Evolutionary conservation across 495 filamentous ascomycete species (phyloP), one percentile per base, ranked within the genome.

Genomic region (Stereocaulon alpinum): DNA sequence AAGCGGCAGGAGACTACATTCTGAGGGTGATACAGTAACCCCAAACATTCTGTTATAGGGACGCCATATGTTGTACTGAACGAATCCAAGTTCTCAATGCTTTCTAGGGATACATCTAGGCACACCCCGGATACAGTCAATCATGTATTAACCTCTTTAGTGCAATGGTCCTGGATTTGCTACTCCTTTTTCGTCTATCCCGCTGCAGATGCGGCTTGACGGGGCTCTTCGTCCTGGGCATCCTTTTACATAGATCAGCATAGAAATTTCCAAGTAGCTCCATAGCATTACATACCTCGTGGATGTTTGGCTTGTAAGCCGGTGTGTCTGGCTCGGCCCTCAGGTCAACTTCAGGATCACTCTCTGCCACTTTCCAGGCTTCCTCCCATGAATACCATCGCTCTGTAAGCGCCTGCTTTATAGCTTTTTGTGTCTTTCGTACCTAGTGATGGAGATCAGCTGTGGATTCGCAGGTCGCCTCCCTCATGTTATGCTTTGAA

Each of bases 371-470:
- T 64, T 79, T 76, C 60, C 81, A 74, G 27, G 93, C 93, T 64
- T 92, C 88, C 64, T 91, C 82, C 88, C 89, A 96, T 41, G 87
- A 78, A 73, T 96, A 93, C 74, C 82, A 91, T 66, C 92, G 78
- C 70, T 97, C 92, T 41, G 87, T 91, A 57, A 97, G 77, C 47
- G 82, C 79, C 67, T 92, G 85, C 74, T 88, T 90, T 69, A 97
- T 95, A 43, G 74, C 74, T 60, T 80, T 77, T 79, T 87, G 85
- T 17, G 92, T 96, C 60, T 72, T 67, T 44, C 77, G 74, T 51
- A 95, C 80, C 89, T 90, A 63, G 50, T 10, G 15, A 27, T 27
- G 30, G 44, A 20, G 27, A 66, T 64, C 49, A 53, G 64, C 68
- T 51, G 68, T 62, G 24, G 22, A 51, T 48, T 24, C 18, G 14